Evolutionary conservation across 2,329 filamentous ascomycete species (phyloP).

Genomic region (Hymenoscyphus fraxineus): DNA sequence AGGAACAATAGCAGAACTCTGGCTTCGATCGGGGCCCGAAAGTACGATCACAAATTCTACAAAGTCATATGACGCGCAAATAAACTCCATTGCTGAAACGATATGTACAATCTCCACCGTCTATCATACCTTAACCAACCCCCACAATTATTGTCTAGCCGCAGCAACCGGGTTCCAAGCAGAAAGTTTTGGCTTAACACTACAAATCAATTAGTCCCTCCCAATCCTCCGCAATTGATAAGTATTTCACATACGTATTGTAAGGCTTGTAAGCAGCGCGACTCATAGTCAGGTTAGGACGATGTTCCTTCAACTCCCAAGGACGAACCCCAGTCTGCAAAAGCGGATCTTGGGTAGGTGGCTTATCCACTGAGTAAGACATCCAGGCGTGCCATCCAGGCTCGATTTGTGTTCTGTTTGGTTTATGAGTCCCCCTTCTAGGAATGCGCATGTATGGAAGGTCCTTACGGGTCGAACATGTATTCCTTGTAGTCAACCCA

Average conservation of each 20-base stretch:
- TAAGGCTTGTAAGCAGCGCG: constrained; percentile 87
- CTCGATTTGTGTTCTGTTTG: constrained; percentile 71
- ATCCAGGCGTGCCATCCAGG: constrained; percentile 99
- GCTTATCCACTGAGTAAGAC: constrained; percentile 84
- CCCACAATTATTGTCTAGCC: constrained; percentile 23
- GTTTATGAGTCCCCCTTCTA: constrained; percentile 13
- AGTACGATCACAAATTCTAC: too few species aligned
- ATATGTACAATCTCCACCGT: constrained; percentile 28
- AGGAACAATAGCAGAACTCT: background rate
- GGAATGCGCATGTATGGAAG: background rate
- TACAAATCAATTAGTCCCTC: constrained; percentile 30
- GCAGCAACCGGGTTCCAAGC: constrained; percentile 47
- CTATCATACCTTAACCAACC: constrained; percentile 4
- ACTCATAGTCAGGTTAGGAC: constrained; percentile 70
- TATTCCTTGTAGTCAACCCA: constrained; percentile 96
- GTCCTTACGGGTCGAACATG: constrained; percentile 70
- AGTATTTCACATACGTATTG: constrained; percentile 71
- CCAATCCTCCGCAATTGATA: constrained; percentile 3
- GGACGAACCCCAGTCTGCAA: constrained; percentile 61
- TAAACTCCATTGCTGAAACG: constrained; percentile 17
- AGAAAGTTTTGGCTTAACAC: constrained; percentile 51
- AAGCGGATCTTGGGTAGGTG: constrained; percentile 72
- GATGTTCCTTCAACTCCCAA: constrained; percentile 72
- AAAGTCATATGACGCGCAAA: background rate
- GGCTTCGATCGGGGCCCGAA: too few species aligned